Base-by-base conservation (phyloP, 139 green algal species). In the Chlorella sorokiniana region DNA sequence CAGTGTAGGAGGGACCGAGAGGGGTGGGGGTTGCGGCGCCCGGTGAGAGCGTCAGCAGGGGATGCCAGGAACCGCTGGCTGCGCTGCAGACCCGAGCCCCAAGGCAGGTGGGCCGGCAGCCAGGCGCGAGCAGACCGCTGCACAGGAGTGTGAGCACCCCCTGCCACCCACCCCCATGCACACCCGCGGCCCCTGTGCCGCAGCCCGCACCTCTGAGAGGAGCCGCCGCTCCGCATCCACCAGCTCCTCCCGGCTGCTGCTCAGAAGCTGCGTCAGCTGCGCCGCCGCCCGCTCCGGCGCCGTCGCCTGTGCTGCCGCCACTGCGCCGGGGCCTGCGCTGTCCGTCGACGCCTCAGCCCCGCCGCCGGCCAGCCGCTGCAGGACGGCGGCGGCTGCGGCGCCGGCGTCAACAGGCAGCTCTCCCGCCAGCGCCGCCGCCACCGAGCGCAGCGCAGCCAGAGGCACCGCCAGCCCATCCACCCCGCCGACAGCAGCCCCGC, bases 191-290 rank as follows among this genome's bases (percentile, higher is more conserved):
- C 18, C 18, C 56, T 33, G 22, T 6, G 6, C 56, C 29, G 56
- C 76, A 27, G 7, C 54, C 33, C 56, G 4, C 67, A 86, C 56
- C 33, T 56, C 86, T 35, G 61, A 52, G 33, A 96, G 82, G 45
- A 90, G 69, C 45, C 87, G 81, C 11, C 88, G 86, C 63, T 90
- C 89, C 10, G 68, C 73, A 65, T 89, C 88, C 78, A 95, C 48
- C 45, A 95, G 73, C 44, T 78, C 81, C 51, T 89, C 88, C 62
- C 86, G 69, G 42, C 56, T 65, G 20, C 45, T 52, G 52, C 56
- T 84, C n/a, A 90, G 78, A 7, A 91, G 62, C 51, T 90, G 76
- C 3, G 70, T 65, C 41, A 85, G 76, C 78, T 88, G 78, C 45
- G 54, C 69, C 48, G 80, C 76, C 54, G 41, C 61, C 16, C 48